Percentiles rank a stretch among this genome's conserved stretches.
phyloP scores from a whole-genome alignment of 345 rosid genomes.

The Cardamine occulta region DNA sequence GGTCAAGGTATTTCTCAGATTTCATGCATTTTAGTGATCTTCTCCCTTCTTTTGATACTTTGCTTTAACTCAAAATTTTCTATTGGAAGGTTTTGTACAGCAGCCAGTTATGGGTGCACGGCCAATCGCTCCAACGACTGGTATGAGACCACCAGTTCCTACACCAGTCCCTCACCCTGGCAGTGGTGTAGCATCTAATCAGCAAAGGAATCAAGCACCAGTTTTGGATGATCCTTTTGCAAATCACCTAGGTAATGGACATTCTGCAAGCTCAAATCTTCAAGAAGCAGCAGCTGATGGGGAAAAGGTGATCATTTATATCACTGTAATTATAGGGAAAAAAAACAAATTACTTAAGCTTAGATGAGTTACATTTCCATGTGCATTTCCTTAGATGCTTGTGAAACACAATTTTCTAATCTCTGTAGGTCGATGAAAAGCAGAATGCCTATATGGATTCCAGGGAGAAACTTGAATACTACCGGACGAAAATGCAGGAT shows the following conservation, averaged over 20 bases:
- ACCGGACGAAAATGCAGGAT: constrained; percentile 92
- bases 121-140: constrained; percentile 57
- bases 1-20: constrained; percentile 58
- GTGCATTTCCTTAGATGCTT: constrained; percentile 32
- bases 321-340: neutral
- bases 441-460: constrained; percentile 78
- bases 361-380: constrained; percentile 18
- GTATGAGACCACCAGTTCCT: constrained; percentile 71
- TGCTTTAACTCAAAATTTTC: constrained; percentile 10
- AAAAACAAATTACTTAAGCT: neutral
- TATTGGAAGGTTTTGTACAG: constrained; percentile 67
- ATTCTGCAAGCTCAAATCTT: constrained; percentile 48
- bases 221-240: constrained; percentile 64
- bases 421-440: constrained; percentile 60
- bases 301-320: constrained; percentile 57
- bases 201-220: constrained; percentile 55
- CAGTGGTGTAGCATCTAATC: constrained; percentile 50
- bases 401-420: constrained; percentile 20
- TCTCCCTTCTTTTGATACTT: constrained; percentile 34
- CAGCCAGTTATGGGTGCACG: constrained; percentile 63
- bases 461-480: constrained; percentile 90
- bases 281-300: constrained; percentile 56
- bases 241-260: constrained; percentile 51
- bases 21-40: constrained; percentile 30
- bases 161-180: constrained; percentile 53